Conservation (phyloP, 2,329 filamentous ascomycete species). For the Ceratocystis colombiana region DNA sequence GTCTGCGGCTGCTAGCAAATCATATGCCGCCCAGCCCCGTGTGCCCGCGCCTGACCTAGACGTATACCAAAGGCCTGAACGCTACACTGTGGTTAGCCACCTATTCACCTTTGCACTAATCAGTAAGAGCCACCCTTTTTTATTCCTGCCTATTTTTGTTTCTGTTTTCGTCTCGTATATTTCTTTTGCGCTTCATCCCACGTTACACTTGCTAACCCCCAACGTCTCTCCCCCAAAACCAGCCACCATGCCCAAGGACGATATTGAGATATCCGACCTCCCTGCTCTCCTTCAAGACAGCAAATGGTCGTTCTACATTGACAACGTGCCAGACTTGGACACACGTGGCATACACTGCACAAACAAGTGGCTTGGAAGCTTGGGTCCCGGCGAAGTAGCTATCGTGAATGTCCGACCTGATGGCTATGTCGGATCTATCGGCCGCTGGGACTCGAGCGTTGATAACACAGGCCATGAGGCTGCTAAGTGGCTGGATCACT, state of each 20-base stretch:
- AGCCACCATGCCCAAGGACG: conserved; percentile 51
- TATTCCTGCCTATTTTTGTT: neutral
- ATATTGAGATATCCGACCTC: conserved; percentile 56
- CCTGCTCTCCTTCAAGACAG: conserved; percentile 53
- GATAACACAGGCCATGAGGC: conserved; percentile 44
- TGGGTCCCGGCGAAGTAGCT: conserved; percentile 48
- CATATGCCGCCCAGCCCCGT: conserved; percentile 51
- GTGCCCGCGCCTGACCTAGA: conserved; percentile 47
- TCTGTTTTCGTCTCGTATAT: neutral
- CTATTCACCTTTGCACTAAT: conserved; percentile 61
- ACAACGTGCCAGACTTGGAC: conserved; percentile 50
- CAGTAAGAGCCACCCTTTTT: conserved; percentile 39
- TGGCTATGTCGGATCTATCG: conserved; percentile 60
- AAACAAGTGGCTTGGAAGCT: conserved; percentile 57
- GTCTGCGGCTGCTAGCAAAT: conserved; percentile 48
- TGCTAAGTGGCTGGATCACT: conserved; percentile 45
- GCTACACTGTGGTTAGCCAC: conserved; percentile 58
- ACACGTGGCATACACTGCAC: conserved; percentile 47
- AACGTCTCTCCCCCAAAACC: conserved; percentile 1
- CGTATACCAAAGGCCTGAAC: conserved; percentile 54
- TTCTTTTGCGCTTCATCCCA: neutral
- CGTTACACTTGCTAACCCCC: conserved; percentile 1
- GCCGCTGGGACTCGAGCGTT: conserved; percentile 43
- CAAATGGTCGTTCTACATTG: conserved; percentile 63
- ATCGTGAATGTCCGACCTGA: conserved; percentile 62